Percentiles rank a stretch among this genome's conserved stretches.
Evolutionary conservation across 306 rosid genomes (phyloP).

Genomic region (Notholithocarpus densiflorus): DNA sequence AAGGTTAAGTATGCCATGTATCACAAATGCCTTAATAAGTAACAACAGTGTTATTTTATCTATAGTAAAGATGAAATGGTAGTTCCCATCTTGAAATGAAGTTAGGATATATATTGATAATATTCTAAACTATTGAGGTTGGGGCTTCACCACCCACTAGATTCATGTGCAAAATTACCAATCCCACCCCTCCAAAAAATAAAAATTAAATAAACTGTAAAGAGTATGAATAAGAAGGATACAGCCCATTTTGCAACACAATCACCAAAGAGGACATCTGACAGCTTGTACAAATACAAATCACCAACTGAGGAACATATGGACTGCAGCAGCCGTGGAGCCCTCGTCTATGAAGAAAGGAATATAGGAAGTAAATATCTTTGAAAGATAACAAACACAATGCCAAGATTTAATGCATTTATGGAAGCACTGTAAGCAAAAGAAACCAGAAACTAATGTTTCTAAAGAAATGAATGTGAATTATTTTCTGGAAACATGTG

Average conservation of each 20-base stretch:
- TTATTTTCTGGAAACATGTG: neutral
- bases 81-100: slow-evolving; percentile 5
- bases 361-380: slow-evolving; percentile 4
- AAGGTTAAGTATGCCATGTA: slow-evolving; percentile 45
- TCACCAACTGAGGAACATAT: slow-evolving; percentile 76
- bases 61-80: slow-evolving; percentile 10
- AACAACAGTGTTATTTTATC: neutral
- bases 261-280: slow-evolving; percentile 54
- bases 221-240: slow-evolving; percentile 47
- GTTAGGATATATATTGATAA: slow-evolving; percentile 7
- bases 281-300: slow-evolving; percentile 71
- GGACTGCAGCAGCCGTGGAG: slow-evolving; percentile 82
- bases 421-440: neutral
- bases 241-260: slow-evolving; percentile 80
- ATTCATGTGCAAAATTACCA: too few species aligned
- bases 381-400: neutral
- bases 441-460: neutral
- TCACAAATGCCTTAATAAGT: slow-evolving; percentile 1
- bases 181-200: too few species aligned
- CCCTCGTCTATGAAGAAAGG: slow-evolving; percentile 53
- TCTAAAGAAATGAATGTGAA: neutral
- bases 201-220: neutral
- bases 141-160: too few species aligned
- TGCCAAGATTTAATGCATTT: neutral
- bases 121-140: neutral